Evolutionary conservation across 208 protist species (phyloP).

Genomic region (Trypanosoma platydactyli): DNA sequence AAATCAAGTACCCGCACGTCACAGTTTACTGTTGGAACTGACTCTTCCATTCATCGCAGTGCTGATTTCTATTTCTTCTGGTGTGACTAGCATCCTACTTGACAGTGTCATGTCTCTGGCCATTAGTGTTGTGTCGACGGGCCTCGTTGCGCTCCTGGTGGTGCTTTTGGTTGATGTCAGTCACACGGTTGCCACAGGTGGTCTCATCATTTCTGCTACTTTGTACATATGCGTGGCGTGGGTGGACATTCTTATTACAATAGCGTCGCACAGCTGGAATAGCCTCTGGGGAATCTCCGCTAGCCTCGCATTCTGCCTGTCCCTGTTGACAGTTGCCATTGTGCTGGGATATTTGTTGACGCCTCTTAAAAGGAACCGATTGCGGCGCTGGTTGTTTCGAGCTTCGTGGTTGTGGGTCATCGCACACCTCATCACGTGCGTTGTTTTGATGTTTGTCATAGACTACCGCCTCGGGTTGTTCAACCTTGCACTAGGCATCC

Average conservation of each 20-base stretch:
- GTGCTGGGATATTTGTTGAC: conserved; percentile 12
- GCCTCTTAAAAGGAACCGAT: not conserved
- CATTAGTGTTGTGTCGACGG: conserved; percentile 34
- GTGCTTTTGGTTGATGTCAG: conserved; percentile 32
- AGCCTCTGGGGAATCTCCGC: conserved; percentile 28
- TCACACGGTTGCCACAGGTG: conserved; percentile 9
- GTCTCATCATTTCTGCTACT: conserved; percentile 8
- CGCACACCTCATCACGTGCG: conserved; percentile 4
- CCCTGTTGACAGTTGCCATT: conserved; percentile 17
- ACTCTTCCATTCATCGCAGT: conserved; percentile 36
- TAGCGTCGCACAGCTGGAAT: conserved; percentile 41
- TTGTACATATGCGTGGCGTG: conserved; percentile 40
- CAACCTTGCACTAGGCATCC: conserved; percentile 7
- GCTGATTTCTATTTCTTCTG: conserved; percentile 40
- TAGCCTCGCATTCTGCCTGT: conserved; percentile 4
- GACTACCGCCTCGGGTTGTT: conserved; percentile 25
- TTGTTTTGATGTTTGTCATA: conserved; percentile 16
- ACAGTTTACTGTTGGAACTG: conserved; percentile 35
- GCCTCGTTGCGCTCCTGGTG: conserved; percentile 37
- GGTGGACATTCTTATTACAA: conserved; percentile 55
- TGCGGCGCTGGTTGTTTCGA: conserved; percentile 27
- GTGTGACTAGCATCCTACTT: conserved; percentile 44
- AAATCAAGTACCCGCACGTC: conserved; percentile 29
- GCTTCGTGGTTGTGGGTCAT: conserved; percentile 16
- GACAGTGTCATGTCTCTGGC: conserved; percentile 46